Evolutionary conservation across 2,329 filamentous ascomycete genomes (phyloP), one percentile per base, ranked within the genome.

Genomic region (Claviceps capensis): DNA sequence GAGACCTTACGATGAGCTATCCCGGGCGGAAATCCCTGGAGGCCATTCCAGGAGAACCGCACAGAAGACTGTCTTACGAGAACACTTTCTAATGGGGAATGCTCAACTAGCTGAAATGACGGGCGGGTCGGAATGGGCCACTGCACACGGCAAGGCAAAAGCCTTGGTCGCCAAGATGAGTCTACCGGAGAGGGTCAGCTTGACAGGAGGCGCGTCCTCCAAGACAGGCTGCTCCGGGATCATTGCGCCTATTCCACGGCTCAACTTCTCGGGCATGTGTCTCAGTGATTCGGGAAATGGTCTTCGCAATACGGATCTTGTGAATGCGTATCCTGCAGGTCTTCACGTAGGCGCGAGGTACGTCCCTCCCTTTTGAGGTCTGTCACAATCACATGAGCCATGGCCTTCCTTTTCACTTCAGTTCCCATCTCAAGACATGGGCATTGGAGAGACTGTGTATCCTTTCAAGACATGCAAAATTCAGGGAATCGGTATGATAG

Each of bases 141-240:
- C 75, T 16, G 81, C 86, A 5, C 83, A 85, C 59, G 65, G 69
- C 19, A 86, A 83, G 62, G 87, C 88, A 0, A 73, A 75, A 53
- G 73, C 73, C 1, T 80, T 93, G 58, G 86, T 94, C 13, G 75
- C 73, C 14, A 75, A 83, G 60, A 75, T 93, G 70, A 90, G 85
- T 1, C 68, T 90, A 47, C 73, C 81, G 17, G 87, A 94, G 65
- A 93, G 91, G 71, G 82, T 90, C 62, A 84, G 82, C 60, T 66
- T 93, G 53, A 90, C 86, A 0, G 85, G 84, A 1, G 87, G 87
- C 56, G 74, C 79, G 40, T 75, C 76, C 59, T 80, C 65, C 4
- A 61, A 63, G n/a, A 73, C 69, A 30, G 67, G 73, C 46, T 78
- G 75, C 60, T 66, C 68, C 0, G 75, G 75, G n/a, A 71, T 66